Conservation (phyloP, 2,329 filamentous ascomycete species). For the Phaeophleospora eucalypticola region DNA sequence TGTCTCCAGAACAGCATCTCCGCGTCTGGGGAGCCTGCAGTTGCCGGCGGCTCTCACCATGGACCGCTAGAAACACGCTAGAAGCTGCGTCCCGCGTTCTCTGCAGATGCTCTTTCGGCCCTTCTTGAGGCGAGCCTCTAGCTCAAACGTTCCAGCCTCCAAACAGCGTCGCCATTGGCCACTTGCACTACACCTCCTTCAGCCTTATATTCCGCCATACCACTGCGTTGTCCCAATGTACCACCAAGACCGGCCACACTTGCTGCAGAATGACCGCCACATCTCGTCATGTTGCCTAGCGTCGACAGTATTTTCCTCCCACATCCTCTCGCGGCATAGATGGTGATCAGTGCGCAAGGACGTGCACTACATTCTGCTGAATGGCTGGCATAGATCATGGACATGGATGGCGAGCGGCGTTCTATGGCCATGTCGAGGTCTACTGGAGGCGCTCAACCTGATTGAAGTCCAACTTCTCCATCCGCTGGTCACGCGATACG, state of each 20-base stretch:
- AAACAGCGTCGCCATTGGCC: not conserved
- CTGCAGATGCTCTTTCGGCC: slow-evolving; percentile 4
- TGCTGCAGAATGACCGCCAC: slow-evolving; percentile 1
- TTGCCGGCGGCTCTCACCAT: not conserved
- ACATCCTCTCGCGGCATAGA: not conserved
- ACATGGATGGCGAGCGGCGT: not conserved
- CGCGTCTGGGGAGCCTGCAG: not conserved
- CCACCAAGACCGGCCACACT: not conserved
- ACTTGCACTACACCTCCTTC: not conserved
- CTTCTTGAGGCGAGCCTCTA: not conserved
- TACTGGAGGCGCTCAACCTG: slow-evolving; percentile 5
- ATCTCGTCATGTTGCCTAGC: not conserved
- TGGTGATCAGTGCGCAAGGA: slow-evolving; percentile 3
- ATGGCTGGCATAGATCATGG: not conserved
- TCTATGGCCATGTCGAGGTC: not conserved
- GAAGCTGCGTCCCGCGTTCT: not conserved
- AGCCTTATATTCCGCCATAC: not conserved
- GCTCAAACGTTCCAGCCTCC: not conserved
- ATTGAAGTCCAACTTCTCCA: not conserved
- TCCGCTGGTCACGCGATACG: not conserved
- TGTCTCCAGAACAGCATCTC: not conserved
- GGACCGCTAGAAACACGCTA: slow-evolving; percentile 2
- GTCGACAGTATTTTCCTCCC: slow-evolving; percentile 1
- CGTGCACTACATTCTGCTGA: not conserved
- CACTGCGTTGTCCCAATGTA: not conserved